A percentile compares a stretch with the other conserved stretches of the same genome.
Conservation (phyloP, 257 asterid species). For the Fraxinus excelsior region DNA sequence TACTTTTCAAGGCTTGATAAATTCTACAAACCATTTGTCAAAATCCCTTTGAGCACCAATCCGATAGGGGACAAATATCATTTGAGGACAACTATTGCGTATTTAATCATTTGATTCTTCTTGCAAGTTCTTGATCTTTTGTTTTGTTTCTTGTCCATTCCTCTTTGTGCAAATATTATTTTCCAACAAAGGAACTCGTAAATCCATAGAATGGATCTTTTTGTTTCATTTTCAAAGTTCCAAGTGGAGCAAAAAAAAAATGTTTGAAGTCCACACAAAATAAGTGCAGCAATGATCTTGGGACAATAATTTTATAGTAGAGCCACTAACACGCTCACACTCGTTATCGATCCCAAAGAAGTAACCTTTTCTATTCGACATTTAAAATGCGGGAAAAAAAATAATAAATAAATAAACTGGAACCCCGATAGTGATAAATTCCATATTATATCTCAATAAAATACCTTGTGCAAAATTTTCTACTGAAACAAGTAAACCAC, state of each 20-base stretch:
- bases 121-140: too few relatives aligned
- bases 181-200: not conserved
- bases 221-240: not conserved
- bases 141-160: too few relatives aligned
- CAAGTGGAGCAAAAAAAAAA: not conserved
- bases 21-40: too few relatives aligned
- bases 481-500: not conserved
- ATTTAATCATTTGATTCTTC: too few relatives aligned
- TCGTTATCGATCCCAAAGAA: not conserved
- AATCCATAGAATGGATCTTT: not conserved
- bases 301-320: not conserved
- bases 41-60: too few relatives aligned
- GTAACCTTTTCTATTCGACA: not conserved
- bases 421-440: not conserved
- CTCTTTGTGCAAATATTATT: too few relatives aligned
- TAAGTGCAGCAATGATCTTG: not conserved
- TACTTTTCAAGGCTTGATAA: too few relatives aligned
- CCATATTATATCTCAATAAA: not conserved
- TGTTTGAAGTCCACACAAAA: not conserved
- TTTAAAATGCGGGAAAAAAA: not conserved
- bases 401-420: fast-evolving
- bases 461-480: not conserved
- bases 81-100: too few relatives aligned
- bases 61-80: too few relatives aligned
- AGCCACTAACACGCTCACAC: not conserved